Percentiles rank a stretch among this genome's conserved stretches.
Evolutionary conservation across 331 rosid species (phyloP).

Genomic region (Phaseolus coccineus): DNA sequence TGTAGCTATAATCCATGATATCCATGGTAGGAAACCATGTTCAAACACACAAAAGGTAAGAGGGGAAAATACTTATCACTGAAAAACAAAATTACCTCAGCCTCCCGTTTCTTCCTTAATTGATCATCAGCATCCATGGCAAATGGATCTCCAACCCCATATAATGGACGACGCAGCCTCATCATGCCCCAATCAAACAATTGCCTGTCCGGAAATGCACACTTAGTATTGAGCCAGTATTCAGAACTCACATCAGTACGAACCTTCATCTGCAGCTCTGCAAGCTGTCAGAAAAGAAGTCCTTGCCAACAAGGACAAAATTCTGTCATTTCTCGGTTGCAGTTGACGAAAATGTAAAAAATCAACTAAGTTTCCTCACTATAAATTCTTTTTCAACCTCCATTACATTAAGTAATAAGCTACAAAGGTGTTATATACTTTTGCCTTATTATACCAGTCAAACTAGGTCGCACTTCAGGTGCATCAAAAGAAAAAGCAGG

Average conservation of each 20-base stretch:
- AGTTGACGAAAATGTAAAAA: conserved; percentile 40
- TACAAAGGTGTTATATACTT: conserved; percentile 13
- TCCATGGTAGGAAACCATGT: conserved; percentile 27
- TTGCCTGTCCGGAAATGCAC: conserved; percentile 86
- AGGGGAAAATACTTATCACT: neutral
- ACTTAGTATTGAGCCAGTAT: conserved; percentile 76
- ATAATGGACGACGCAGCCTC: conserved; percentile 83
- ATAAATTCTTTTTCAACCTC: conserved; percentile 36
- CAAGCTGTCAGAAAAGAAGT: conserved; percentile 76
- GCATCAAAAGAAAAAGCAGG: neutral
- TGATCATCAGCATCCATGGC: conserved; percentile 93
- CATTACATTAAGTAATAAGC: conserved; percentile 31
- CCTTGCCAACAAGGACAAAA: conserved; percentile 71
- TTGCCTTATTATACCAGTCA: conserved; percentile 30
- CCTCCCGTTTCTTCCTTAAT: conserved; percentile 84
- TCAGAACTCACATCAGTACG: conserved; percentile 90
- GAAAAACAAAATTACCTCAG: conserved; percentile 70
- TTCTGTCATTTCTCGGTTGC: conserved; percentile 62
- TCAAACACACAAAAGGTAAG: conserved; percentile 1
- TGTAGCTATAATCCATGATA: conserved; percentile 6
- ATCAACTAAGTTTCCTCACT: conserved; percentile 32
- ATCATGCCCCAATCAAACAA: conserved; percentile 98
- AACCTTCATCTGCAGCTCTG: conserved; percentile 86
- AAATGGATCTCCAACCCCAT: conserved; percentile 99
- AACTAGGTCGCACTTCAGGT: conserved; percentile 18